phyloP scores from a whole-genome alignment of 2,329 filamentous ascomycete genomes.

The Colletotrichum sp. region DNA sequence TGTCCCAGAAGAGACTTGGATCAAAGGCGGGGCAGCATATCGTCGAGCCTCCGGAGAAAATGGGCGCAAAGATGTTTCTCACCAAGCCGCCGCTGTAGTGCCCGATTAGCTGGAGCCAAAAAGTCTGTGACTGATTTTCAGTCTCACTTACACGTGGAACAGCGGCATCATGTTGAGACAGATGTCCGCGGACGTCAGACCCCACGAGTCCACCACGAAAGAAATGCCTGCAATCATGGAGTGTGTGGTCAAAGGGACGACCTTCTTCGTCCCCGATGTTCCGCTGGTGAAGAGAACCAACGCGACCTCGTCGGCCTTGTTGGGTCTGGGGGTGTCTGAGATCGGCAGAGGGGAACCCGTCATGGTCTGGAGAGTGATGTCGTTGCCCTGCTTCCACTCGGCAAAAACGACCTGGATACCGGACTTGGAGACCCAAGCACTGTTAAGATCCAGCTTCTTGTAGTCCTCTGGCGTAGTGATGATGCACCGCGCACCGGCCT shows the following conservation, averaged over 20 bases:
- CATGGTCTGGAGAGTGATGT: conserved; percentile 33
- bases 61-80: conserved; percentile 58
- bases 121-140: background rate
- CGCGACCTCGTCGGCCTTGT: conserved; percentile 49
- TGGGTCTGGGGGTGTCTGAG: conserved; percentile 31
- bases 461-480: conserved; percentile 47
- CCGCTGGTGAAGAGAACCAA: conserved; percentile 63
- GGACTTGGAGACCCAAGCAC: conserved; percentile 30
- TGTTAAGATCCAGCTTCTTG: conserved; percentile 39
- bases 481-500: conserved; percentile 50
- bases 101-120: background rate
- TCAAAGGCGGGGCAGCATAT: conserved; percentile 61
- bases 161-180: conserved; percentile 67
- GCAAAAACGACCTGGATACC: conserved; percentile 44
- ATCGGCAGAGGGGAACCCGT: conserved; percentile 14
- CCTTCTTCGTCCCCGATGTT: conserved; percentile 63
- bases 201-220: conserved; percentile 60
- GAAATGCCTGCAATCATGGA: conserved; percentile 55
- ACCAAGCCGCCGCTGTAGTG: conserved; percentile 53
- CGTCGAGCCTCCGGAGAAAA: conserved; percentile 58
- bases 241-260: conserved; percentile 57
- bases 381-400: conserved; percentile 39
- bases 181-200: conserved; percentile 47
- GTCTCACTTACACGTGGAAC: conserved; percentile 54
- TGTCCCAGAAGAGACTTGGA: conserved; percentile 60